A percentile compares a stretch with the other conserved stretches of the same genome.
Evolutionary conservation across 495 filamentous ascomycete genomes (phyloP).

Genomic region (Aspergillus taichungensis): DNA sequence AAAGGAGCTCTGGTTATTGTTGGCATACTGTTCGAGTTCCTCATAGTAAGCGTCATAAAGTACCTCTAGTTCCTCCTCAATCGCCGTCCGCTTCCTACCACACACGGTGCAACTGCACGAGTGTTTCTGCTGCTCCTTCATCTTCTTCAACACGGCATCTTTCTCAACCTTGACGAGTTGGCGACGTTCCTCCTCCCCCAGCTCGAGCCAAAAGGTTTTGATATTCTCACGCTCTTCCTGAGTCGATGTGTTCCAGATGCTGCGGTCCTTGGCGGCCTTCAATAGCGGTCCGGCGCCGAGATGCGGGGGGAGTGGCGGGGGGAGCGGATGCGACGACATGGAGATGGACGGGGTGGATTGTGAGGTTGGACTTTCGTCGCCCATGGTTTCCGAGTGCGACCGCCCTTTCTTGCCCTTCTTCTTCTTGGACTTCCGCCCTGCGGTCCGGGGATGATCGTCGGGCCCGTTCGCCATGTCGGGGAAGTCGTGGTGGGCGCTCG

Average conservation of each 20-base stretch:
- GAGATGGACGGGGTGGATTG: constrained; percentile 32
- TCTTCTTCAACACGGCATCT: constrained; percentile 93
- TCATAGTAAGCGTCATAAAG: constrained; percentile 99
- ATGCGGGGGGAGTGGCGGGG: constrained; percentile 25
- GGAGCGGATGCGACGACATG: constrained; percentile 30
- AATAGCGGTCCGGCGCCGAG: constrained; percentile 17
- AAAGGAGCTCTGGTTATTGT: constrained; percentile 66
- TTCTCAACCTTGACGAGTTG: constrained; percentile 97
- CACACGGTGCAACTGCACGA: constrained; percentile 98
- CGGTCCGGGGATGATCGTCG: constrained; percentile 7
- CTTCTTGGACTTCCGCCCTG: constrained; percentile 36
- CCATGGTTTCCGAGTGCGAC: constrained; percentile 25
- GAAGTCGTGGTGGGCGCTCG: constrained; percentile 4
- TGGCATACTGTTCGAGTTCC: constrained; percentile 93
- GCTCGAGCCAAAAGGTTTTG: constrained; percentile 95
- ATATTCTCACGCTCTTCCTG: constrained; percentile 93
- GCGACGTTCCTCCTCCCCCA: constrained; percentile 88
- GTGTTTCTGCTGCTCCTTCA: constrained; percentile 99
- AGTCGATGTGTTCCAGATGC: constrained; percentile 92
- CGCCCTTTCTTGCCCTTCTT: constrained; percentile 37
- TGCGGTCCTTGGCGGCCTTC: constrained; percentile 54
- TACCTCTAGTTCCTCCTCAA: constrained; percentile 98
- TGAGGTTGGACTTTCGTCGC: constrained; percentile 34
- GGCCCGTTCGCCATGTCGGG: constrained; percentile 8
- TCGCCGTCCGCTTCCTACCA: constrained; percentile 90